Percentiles rank a stretch among this genome's conserved stretches.
These are phyloP conservation scores for Aspergillus thermomutatus DNA, from an alignment of 2,329 filamentous ascomycete species.

Conservation along the genomic window DNA sequence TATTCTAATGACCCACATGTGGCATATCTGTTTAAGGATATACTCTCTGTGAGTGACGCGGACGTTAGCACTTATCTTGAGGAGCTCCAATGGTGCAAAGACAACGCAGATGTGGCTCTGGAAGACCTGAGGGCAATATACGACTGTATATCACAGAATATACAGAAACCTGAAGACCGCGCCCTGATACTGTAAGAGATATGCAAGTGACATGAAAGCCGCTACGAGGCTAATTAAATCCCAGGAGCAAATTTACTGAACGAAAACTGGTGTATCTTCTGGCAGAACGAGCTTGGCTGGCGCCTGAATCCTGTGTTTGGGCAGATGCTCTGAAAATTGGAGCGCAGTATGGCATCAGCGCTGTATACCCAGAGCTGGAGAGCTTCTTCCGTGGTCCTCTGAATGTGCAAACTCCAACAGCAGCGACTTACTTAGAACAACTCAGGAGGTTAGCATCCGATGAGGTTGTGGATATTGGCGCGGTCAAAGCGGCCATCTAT, in stretches of 20 bases:
- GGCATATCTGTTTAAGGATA: neutral
- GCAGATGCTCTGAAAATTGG: neutral
- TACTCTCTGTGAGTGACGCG: constrained; percentile 2
- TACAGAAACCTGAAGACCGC: too few species aligned
- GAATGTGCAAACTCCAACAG: neutral
- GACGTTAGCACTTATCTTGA: neutral
- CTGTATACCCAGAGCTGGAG: neutral
- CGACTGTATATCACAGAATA: too few species aligned
- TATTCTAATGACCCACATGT: neutral
- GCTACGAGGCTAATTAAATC: too few species aligned
- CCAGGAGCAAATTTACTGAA: too few species aligned
- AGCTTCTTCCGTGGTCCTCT: constrained; percentile 1
- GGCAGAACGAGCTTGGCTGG: neutral
- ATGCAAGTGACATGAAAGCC: too few species aligned
- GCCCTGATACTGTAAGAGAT: too few species aligned
- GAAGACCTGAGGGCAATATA: too few species aligned
- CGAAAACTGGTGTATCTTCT: neutral
- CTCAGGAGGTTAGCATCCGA: neutral
- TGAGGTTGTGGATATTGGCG: neutral
- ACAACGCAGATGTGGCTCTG: too few species aligned
- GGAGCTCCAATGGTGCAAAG: neutral
- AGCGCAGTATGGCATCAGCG: neutral
- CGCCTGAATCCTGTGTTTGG: constrained; percentile 1
- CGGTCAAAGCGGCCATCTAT: neutral
- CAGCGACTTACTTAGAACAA: constrained; percentile 1